Evolutionary conservation across 148 eudicot genomes (phyloP).

Genomic region (Spergularia marina): DNA sequence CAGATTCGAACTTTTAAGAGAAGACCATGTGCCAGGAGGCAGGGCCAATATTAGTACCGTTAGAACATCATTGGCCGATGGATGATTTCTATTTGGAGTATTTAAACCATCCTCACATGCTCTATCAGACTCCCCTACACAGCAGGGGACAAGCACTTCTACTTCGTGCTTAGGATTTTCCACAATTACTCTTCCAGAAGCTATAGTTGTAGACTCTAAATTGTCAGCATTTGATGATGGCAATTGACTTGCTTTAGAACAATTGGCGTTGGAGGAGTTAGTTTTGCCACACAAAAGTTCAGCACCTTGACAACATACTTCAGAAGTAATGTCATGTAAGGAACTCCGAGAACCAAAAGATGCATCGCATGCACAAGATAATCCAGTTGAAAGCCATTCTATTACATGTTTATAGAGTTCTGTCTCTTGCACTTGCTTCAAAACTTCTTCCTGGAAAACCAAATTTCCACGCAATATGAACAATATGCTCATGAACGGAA

Average conservation of each 20-base stretch:
- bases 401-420: constrained; percentile 32
- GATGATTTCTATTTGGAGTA: constrained; percentile 22
- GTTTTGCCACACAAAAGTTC: constrained; percentile 30
- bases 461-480: too few species aligned
- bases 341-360: constrained; percentile 24
- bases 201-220: constrained; percentile 19
- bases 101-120: constrained; percentile 11
- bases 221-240: constrained; percentile 22
- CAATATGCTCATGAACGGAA: not conserved
- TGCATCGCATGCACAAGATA: constrained; percentile 18
- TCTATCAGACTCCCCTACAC: constrained; percentile 21
- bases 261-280: constrained; percentile 17
- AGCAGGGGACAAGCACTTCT: constrained; percentile 40
- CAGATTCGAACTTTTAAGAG: constrained; percentile 31
- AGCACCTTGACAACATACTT: constrained; percentile 47
- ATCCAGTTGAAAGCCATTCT: constrained; percentile 26
- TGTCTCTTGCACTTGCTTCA: constrained; percentile 47
- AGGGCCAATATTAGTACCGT: constrained; percentile 40
- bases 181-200: constrained; percentile 33
- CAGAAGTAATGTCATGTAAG: constrained; percentile 30
- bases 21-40: constrained; percentile 44
- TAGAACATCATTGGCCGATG: constrained; percentile 35
- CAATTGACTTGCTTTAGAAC: constrained; percentile 18
- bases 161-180: constrained; percentile 23
- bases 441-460: constrained; percentile 41